Base-by-base conservation (phyloP, 495 filamentous ascomycete species). In the Baudoinia panamericana region DNA sequence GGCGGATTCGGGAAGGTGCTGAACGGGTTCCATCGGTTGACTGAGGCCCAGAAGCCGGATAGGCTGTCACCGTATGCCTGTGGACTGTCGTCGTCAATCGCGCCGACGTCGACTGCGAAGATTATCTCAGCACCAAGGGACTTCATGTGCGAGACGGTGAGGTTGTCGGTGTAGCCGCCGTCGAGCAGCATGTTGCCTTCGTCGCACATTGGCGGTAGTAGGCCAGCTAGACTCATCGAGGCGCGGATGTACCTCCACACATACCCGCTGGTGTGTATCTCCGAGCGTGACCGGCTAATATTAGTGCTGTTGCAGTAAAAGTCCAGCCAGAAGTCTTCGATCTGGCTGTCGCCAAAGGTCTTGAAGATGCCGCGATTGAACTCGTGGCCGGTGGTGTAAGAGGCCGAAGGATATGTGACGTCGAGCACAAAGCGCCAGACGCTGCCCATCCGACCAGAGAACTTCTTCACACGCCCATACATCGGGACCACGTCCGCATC, bases 281-380 rank as follows among this genome's bases (percentile, higher is more conserved):
- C 86, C 3, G 75, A 73, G 6, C 86, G 75, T 26, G 78, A 84
- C 53, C 86, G 87, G 63, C 76, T 83, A 63, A 97, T 96, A 53
- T 94, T 96, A 19, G 92, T 96, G 0, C 87, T 95, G 58, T 97
- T 97, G 68, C 92, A 96, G 67, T 96, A 97, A 62, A 86, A 97
- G 44, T 93, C 84, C 12, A 97, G 73, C 90, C 90, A 96, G 57
- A 96, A 95, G 57, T 96, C 92, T 62, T 97, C 90, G 39, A 97
- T 96, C 58, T 95, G 90, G 26, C 81, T 79, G 46, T 93, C 82
- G 7, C 85, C 88, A 59, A 97, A 93, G 0, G 90, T 85, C 62
- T 96, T 96, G 73, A 96, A 97, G 54, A 97, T 95, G 9, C 92
- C 92, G 3, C 90, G 83, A 56, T 97, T 97, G 72, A 97, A 97